Conservation (phyloP, 1,284 basidiomycete genomes). For the Rhodotorula sp. region DNA sequence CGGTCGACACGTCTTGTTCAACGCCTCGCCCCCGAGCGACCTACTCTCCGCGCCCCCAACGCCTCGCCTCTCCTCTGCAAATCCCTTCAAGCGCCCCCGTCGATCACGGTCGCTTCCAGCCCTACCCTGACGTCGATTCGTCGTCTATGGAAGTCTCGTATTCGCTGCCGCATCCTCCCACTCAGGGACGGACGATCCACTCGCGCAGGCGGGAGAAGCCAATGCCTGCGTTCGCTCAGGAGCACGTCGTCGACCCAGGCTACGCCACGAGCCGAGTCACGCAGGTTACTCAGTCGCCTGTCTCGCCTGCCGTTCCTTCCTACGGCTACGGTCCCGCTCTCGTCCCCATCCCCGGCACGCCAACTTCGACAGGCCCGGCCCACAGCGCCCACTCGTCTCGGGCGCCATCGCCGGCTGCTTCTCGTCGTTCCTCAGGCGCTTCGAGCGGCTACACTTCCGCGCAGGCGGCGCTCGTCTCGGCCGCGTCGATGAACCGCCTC, state of each 20-base stretch:
- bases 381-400: no score
- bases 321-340: background rate
- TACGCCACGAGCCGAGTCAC: background rate
- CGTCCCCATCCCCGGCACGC: slow-evolving; percentile 3
- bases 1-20: background rate
- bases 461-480: slow-evolving; percentile 23
- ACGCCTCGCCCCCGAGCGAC: background rate
- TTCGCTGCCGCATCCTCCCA: slow-evolving; percentile 18
- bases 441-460: slow-evolving; percentile 8
- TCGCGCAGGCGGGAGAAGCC: background rate
- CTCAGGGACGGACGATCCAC: slow-evolving; percentile 14
- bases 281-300: slow-evolving; percentile 9
- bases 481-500: slow-evolving; percentile 32
- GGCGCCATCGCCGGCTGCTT: background rate
- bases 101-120: slow-evolving; percentile 18
- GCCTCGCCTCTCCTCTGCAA: slow-evolving; percentile 17
- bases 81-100: slow-evolving; percentile 10
- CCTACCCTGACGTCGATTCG: slow-evolving; percentile 20
- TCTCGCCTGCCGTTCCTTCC: background rate
- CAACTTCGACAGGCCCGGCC: background rate
- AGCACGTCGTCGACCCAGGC: background rate
- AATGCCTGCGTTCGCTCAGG: background rate
- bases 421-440: slow-evolving; percentile 1
- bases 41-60: background rate
- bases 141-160: slow-evolving; percentile 17